Conservation (phyloP, 345 rosid genomes). For the Clarkia xantiana region DNA sequence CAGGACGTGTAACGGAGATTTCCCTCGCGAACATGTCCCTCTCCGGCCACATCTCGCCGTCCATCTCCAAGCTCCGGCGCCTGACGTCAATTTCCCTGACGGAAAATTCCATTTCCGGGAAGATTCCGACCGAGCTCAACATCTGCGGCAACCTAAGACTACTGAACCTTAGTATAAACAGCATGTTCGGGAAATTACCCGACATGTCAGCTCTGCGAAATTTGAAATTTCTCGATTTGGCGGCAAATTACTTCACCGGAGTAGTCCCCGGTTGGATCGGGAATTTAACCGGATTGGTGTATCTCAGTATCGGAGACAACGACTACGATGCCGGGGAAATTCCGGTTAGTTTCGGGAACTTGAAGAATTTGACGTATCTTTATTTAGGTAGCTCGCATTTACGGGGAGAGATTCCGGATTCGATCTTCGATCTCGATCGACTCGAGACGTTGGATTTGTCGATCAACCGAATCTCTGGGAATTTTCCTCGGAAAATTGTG, state of each 20-base stretch:
- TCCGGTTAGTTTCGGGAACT: conserved; percentile 44
- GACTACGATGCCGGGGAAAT: conserved; percentile 32
- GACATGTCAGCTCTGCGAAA: conserved; percentile 39
- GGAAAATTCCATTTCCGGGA: conserved; percentile 33
- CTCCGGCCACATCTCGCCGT: conserved; percentile 50
- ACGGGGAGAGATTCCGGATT: conserved; percentile 51
- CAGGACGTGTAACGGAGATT: conserved; percentile 40
- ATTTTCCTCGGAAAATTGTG: conserved; percentile 37
- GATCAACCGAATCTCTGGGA: conserved; percentile 38
- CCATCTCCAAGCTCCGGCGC: conserved; percentile 32
- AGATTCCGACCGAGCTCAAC: conserved; percentile 35
- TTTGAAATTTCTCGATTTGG: conserved; percentile 41
- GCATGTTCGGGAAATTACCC: conserved; percentile 40
- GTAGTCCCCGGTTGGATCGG: conserved; percentile 55
- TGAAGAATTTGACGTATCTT: conserved; percentile 52
- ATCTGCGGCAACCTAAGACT: conserved; percentile 34
- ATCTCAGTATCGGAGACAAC: conserved; percentile 37
- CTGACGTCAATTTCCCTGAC: conserved; percentile 36
- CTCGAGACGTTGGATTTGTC: conserved; percentile 49
- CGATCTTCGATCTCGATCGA: conserved; percentile 26
- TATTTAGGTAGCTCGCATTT: conserved; percentile 27
- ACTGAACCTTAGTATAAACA: conserved; percentile 44
- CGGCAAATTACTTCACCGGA: conserved; percentile 40
- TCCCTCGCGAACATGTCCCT: conserved; percentile 37
- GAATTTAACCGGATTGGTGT: conserved; percentile 30